Percentiles rank a stretch among this genome's conserved stretches.
phyloP scores from a whole-genome alignment of 2,329 filamentous ascomycete genomes.

The Paracoccidioides brasiliensis region DNA sequence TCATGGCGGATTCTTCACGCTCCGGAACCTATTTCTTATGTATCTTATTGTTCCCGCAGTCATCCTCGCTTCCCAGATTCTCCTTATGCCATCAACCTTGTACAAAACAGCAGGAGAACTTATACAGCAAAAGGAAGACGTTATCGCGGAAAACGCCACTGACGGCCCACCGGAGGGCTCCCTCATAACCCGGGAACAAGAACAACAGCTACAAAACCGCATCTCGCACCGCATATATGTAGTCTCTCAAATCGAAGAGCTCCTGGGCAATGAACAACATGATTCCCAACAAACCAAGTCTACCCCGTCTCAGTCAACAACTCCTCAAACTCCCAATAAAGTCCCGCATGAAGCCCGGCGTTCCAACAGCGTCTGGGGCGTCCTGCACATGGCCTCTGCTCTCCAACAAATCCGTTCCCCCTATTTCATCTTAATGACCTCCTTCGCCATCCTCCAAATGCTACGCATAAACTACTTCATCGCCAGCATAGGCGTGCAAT shows the following conservation, averaged over 20 bases:
- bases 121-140: conserved; percentile 54
- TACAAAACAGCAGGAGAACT: conserved; percentile 82
- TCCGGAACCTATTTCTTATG: conserved; percentile 54
- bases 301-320: conserved; percentile 18
- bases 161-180: conserved; percentile 34
- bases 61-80: conserved; percentile 54
- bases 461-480: conserved; percentile 81
- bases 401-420: conserved; percentile 60
- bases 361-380: conserved; percentile 64
- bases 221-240: conserved; percentile 49
- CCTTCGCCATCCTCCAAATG: conserved; percentile 64
- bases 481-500: conserved; percentile 68
- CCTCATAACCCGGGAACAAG: conserved; percentile 20
- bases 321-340: conserved; percentile 41
- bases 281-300: too few relatives aligned
- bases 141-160: conserved; percentile 35
- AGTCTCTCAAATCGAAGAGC: conserved; percentile 56
- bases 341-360: conserved; percentile 39
- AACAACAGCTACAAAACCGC: conserved; percentile 40
- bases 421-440: conserved; percentile 72
- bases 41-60: conserved; percentile 59
- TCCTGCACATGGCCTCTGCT: conserved; percentile 61
- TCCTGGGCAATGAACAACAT: neutral
- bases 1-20: conserved; percentile 32
- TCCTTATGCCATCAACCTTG: conserved; percentile 59